phyloP scores from a whole-genome alignment of 495 filamentous ascomycete genomes.

The Entonaema liquescens region DNA sequence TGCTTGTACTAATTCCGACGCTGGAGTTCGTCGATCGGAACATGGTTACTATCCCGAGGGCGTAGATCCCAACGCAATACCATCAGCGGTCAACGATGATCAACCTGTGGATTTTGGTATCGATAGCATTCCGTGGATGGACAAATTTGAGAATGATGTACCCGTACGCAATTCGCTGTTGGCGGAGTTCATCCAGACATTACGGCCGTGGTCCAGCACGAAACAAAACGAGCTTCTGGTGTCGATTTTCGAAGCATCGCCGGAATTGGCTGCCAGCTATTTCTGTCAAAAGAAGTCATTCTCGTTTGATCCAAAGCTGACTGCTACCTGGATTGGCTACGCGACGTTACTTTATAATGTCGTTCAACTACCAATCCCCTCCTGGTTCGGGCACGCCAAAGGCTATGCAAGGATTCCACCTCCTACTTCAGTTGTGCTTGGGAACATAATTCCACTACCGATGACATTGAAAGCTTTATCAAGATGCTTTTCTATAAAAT shows the following conservation, averaged over 20 bases:
- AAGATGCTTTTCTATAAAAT: conserved; percentile 78
- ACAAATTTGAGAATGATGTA: conserved; percentile 69
- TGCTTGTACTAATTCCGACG: conserved; percentile 73
- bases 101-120: conserved; percentile 71
- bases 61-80: conserved; percentile 62
- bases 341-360: conserved; percentile 83
- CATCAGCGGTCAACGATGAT: conserved; percentile 50
- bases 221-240: conserved; percentile 83
- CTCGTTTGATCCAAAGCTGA: conserved; percentile 87
- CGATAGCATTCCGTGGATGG: conserved; percentile 71
- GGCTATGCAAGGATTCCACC: conserved; percentile 73
- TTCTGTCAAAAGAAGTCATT: conserved; percentile 83
- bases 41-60: conserved; percentile 79
- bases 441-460: conserved; percentile 87
- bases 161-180: conserved; percentile 78
- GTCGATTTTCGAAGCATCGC: conserved; percentile 78
- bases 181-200: conserved; percentile 75
- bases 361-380: conserved; percentile 76
- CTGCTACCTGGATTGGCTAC: conserved; percentile 93
- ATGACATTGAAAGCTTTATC: conserved; percentile 78
- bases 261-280: conserved; percentile 86
- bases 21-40: conserved; percentile 73
- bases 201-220: conserved; percentile 83
- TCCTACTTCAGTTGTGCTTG: conserved; percentile 76
- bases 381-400: conserved; percentile 65